phyloP scores from a whole-genome alignment of 2,329 filamentous ascomycete genomes.

The Epicoccum nigrum region DNA sequence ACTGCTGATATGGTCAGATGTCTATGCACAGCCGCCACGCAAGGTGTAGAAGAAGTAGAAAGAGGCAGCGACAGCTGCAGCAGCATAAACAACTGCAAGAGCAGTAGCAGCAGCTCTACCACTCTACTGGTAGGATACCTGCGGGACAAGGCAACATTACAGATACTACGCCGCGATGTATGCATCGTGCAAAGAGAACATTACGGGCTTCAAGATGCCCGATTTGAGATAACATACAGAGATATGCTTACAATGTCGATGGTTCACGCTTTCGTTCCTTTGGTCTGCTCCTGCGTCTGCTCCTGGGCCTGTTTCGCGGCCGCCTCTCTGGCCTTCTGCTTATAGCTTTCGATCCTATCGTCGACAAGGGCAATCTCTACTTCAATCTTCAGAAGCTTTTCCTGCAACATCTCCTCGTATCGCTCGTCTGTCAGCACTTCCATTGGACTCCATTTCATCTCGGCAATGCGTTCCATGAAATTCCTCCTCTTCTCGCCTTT shows the following conservation, averaged over 20 bases:
- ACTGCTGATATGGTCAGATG: no score
- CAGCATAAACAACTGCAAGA: no score
- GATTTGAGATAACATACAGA: neutral
- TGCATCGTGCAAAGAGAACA: neutral
- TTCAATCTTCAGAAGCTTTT: slow-evolving; percentile 74
- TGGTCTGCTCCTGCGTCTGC: slow-evolving; percentile 9
- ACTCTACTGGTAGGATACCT: no score
- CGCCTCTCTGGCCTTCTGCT: slow-evolving; percentile 30
- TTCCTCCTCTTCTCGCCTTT: slow-evolving; percentile 42
- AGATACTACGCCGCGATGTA: neutral
- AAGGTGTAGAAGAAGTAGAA: no score
- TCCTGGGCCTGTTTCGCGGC: slow-evolving; percentile 22
- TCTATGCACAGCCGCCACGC: no score
- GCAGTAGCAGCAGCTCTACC: no score
- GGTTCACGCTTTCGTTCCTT: slow-evolving; percentile 11
- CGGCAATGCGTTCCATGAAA: slow-evolving; percentile 58
- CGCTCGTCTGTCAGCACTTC: slow-evolving; percentile 73
- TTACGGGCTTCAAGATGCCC: neutral
- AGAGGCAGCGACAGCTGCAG: no score
- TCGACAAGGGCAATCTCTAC: slow-evolving; percentile 80
- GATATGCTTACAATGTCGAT: neutral
- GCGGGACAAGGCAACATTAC: no score
- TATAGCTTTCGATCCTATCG: slow-evolving; percentile 69
- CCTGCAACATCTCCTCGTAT: slow-evolving; percentile 71
- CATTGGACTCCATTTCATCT: slow-evolving; percentile 74